phyloP scores from a whole-genome alignment of 768 basidiomycete genomes.

The Tremella mesenterica region DNA sequence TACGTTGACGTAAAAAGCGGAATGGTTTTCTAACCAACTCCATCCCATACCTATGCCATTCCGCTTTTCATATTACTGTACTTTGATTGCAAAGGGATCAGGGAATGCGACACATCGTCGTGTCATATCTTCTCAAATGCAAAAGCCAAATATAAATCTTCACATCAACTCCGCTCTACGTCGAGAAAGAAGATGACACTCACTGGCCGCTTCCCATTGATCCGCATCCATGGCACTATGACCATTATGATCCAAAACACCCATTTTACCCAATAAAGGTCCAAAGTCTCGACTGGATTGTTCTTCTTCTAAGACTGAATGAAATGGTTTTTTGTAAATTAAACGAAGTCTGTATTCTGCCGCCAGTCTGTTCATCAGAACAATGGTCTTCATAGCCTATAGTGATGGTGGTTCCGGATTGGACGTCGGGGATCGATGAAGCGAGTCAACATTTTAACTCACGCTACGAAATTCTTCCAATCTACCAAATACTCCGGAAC shows the following conservation, averaged over 20 bases:
- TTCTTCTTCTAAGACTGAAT: slow-evolving; percentile 76
- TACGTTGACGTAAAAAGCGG: too few relatives aligned
- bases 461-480: slow-evolving; percentile 89
- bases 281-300: slow-evolving; percentile 69
- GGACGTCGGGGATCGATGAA: neutral
- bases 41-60: too few relatives aligned
- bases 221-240: slow-evolving; percentile 87
- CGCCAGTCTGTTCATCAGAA: slow-evolving; percentile 57
- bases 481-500: slow-evolving; percentile 96
- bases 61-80: neutral
- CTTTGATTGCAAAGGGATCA: too few relatives aligned
- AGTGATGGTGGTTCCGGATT: too few relatives aligned
- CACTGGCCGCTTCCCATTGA: slow-evolving; percentile 99
- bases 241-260: slow-evolving; percentile 74
- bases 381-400: too few relatives aligned
- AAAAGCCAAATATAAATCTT: slow-evolving; percentile 89
- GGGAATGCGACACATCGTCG: too few relatives aligned
- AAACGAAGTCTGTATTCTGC: slow-evolving; percentile 65
- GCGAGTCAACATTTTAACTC: slow-evolving; percentile 24
- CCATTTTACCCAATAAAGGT: slow-evolving; percentile 79
- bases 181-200: slow-evolving; percentile 43
- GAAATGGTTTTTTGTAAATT: slow-evolving; percentile 79
- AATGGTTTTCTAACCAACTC: too few relatives aligned
- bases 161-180: neutral
- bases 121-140: slow-evolving; percentile 60